Evolutionary conservation across 371 early-diverging fungal species (phyloP).

Genomic region (Mucor saturninus): DNA sequence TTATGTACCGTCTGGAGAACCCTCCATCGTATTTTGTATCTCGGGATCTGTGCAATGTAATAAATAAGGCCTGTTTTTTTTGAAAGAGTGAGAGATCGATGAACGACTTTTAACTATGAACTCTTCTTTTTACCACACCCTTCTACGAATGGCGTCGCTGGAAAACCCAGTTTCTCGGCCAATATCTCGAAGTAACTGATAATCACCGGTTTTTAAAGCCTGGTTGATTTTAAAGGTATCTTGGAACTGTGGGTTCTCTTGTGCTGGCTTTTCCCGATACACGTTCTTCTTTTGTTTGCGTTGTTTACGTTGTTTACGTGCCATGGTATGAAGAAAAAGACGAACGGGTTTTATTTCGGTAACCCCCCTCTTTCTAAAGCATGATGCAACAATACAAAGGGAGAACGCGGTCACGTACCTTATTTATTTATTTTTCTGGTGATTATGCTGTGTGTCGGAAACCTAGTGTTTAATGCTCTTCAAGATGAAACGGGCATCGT

Average conservation of each 20-base stretch:
- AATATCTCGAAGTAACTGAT: slow-evolving; percentile 49
- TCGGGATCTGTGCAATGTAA: slow-evolving; percentile 35
- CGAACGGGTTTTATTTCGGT: no score
- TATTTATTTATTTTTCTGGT: no score
- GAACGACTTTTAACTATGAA: not conserved
- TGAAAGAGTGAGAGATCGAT: no score
- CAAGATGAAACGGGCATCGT: slow-evolving; percentile 13
- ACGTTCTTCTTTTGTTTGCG: slow-evolving; percentile 16
- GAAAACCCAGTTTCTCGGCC: slow-evolving; percentile 43
- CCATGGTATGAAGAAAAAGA: slow-evolving; percentile 19
- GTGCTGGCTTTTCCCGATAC: slow-evolving; percentile 24
- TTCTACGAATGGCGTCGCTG: slow-evolving; percentile 32
- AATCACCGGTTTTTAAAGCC: slow-evolving; percentile 55
- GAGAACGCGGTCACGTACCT: slow-evolving; percentile 3
- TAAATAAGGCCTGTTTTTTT: slow-evolving; percentile 49
- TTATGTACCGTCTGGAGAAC: slow-evolving; percentile 17
- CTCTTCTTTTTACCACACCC: slow-evolving; percentile 52
- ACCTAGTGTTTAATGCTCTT: no score
- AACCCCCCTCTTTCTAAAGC: no score
- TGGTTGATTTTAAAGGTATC: slow-evolving; percentile 54
- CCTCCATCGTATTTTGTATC: slow-evolving; percentile 8
- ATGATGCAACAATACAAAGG: no score
- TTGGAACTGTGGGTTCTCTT: slow-evolving; percentile 45
- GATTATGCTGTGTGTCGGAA: no score
- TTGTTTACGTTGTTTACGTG: slow-evolving; percentile 28